Conservation (phyloP, 345 rosid species). For the Noccaea bulbosa region DNA sequence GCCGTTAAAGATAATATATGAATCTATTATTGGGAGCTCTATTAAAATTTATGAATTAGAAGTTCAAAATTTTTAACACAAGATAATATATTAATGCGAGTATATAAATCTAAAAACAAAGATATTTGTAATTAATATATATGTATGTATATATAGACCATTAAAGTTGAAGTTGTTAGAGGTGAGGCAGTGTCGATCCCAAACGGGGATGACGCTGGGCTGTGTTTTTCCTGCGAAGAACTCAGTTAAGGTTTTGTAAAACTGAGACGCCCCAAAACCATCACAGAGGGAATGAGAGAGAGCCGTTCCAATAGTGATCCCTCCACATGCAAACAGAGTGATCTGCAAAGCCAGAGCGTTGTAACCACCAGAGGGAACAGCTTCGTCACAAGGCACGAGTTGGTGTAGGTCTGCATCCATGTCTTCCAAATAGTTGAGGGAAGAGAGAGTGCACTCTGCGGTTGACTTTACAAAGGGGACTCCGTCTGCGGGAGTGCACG, state of each 20-base stretch:
- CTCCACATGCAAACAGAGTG: constrained; percentile 62
- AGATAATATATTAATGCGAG: neutral
- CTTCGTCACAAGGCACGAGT: constrained; percentile 40
- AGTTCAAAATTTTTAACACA: neutral
- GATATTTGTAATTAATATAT: neutral
- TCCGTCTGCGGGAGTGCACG: constrained; percentile 45
- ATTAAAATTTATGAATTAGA: too few relatives aligned
- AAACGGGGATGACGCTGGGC: constrained; percentile 54
- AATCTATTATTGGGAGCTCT: too few relatives aligned
- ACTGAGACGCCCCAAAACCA: constrained; percentile 63
- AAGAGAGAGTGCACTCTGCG: constrained; percentile 47
- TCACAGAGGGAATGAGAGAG: constrained; percentile 63
- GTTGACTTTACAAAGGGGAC: constrained; percentile 60
- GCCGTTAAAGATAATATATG: too few relatives aligned
- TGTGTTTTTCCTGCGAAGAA: constrained; percentile 46
- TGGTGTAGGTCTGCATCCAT: constrained; percentile 43
- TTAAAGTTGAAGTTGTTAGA: constrained; percentile 16
- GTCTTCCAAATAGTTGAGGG: constrained; percentile 53
- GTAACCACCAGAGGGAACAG: constrained; percentile 28
- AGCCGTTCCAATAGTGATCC: constrained; percentile 60
- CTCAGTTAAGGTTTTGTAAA: constrained; percentile 56
- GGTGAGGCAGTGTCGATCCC: constrained; percentile 56
- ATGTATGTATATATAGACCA: neutral
- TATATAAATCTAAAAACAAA: neutral
- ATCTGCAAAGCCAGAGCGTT: constrained; percentile 48